Evolutionary conservation across 371 early-diverging fungal species (phyloP).

Genomic region (Syncephalis plumigaleata): DNA sequence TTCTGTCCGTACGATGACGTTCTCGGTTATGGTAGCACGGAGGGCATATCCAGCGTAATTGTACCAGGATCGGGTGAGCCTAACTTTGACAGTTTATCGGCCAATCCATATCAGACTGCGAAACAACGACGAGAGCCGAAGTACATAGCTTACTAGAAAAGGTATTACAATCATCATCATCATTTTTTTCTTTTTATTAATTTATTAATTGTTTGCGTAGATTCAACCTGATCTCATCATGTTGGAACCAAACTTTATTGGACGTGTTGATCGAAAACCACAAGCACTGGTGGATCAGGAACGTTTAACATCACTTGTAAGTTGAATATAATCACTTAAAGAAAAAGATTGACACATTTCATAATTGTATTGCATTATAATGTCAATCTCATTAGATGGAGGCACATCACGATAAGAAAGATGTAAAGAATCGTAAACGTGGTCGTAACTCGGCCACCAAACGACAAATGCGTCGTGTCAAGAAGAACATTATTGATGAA

Average conservation of each 20-base stretch:
- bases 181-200: neutral
- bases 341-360: too few relatives aligned
- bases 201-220: conserved; percentile 5
- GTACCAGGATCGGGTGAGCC: conserved; percentile 95
- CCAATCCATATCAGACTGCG: conserved; percentile 87
- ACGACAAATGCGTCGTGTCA: conserved; percentile 55
- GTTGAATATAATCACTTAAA: neutral
- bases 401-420: neutral
- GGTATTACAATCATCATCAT: conserved; percentile 24
- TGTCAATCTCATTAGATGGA: too few relatives aligned
- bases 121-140: conserved; percentile 87
- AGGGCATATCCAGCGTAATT: conserved; percentile 70
- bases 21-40: conserved; percentile 74
- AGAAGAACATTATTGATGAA: conserved; percentile 61
- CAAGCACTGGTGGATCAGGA: conserved; percentile 33
- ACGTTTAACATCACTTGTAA: conserved; percentile 11
- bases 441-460: conserved; percentile 63
- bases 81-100: conserved; percentile 88
- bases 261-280: conserved; percentile 36
- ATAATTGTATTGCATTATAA: too few relatives aligned
- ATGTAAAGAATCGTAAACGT: conserved; percentile 36
- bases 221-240: conserved; percentile 77
- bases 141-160: conserved; percentile 87
- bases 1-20: conserved; percentile 98
- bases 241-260: conserved; percentile 60